Base-by-base conservation (phyloP, 2,329 filamentous ascomycete species). In the Aspergillus latus region DNA sequence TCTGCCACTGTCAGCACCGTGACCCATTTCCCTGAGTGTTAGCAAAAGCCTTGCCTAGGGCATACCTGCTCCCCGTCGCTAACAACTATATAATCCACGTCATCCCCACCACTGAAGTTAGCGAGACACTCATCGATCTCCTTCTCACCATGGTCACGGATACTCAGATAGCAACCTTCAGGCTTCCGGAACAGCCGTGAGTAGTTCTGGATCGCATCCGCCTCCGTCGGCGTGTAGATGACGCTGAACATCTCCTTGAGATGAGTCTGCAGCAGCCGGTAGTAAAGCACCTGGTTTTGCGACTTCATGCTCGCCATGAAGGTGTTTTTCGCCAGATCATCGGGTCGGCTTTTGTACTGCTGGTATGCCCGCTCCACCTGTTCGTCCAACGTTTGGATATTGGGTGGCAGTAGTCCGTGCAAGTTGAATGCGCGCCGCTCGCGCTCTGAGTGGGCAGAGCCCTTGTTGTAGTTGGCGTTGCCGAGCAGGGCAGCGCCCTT, bases 1-100 rank as follows among this genome's bases (percentile, higher is more conserved):
- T 96, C 74, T 92, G 79, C 21, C 11, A 36, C 1, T 45, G 9
- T 11, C 4, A 15, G 9, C 4, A 21, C 9, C 21, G 21, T 21
- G 2, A 21, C 21, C 21, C 16, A 2, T 21, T 21, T 21, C 21
- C 21, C 21, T 21, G 21, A 5, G 6, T 8, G 10, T 5, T n/a
- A 26, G 1, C 5, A 48, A 13, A 10, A 28, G 16, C 7, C 13
- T 21, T 21, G 21, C 21, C 21, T 21, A 21, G 21, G 3, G 45
- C n/a, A 26, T 62, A 75, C 73, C 69, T 82, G 77, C 67, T 84
- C 77, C 59, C 77, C 77, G 79, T 92, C 90, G 43, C 88, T 91
- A 5, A 94, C 90, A 5, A 94, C 91, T 59, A 96, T 94, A 65
- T 95, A 87, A 72, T 96, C 92, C 34, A 96, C 85, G 55, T 94